A percentile compares a stretch with the other conserved stretches of the same genome.
Conservation (phyloP, 2,329 filamentous ascomycete genomes). For the Ambrosiella beaveri region DNA sequence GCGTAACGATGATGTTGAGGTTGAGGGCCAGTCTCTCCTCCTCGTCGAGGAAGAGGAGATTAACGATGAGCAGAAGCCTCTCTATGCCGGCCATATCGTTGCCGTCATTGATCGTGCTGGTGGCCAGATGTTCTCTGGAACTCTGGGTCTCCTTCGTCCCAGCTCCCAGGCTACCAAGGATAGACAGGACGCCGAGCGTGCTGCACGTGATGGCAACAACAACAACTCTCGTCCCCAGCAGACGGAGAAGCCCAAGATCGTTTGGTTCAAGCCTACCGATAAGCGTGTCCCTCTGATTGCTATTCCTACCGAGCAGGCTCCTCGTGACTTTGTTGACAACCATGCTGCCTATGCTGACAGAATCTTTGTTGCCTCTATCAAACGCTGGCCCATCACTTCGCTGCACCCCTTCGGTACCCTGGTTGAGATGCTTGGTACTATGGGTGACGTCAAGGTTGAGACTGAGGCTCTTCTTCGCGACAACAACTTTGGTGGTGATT, state of each 20-base stretch:
- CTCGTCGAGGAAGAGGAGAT: constrained; percentile 98
- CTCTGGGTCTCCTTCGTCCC: constrained; percentile 78
- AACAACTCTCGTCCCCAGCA: constrained; percentile 22
- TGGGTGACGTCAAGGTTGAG: constrained; percentile 94
- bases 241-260: constrained; percentile 97
- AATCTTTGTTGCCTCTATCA: constrained; percentile 98
- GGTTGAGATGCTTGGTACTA: constrained; percentile 89
- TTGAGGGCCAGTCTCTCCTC: constrained; percentile 90
- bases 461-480: constrained; percentile 92
- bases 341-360: constrained; percentile 94
- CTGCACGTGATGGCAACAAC: constrained; percentile 63
- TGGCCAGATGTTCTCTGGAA: constrained; percentile 98
- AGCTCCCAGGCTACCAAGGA: constrained; percentile 98
- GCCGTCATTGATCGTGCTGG: constrained; percentile 93
- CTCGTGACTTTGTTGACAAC: constrained; percentile 94
- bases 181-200: constrained; percentile 94
- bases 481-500: constrained; percentile 96
- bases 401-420: constrained; percentile 95
- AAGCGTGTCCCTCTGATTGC: constrained; percentile 97
- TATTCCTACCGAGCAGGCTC: constrained; percentile 94
- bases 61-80: constrained; percentile 91
- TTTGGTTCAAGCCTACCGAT: constrained; percentile 99
- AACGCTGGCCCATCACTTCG: constrained; percentile 99
- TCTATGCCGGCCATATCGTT: constrained; percentile 93
- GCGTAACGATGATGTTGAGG: constrained; percentile 99